Conservation (phyloP, 495 filamentous ascomycete genomes). For the Rostrohypoxylon terebratum region DNA sequence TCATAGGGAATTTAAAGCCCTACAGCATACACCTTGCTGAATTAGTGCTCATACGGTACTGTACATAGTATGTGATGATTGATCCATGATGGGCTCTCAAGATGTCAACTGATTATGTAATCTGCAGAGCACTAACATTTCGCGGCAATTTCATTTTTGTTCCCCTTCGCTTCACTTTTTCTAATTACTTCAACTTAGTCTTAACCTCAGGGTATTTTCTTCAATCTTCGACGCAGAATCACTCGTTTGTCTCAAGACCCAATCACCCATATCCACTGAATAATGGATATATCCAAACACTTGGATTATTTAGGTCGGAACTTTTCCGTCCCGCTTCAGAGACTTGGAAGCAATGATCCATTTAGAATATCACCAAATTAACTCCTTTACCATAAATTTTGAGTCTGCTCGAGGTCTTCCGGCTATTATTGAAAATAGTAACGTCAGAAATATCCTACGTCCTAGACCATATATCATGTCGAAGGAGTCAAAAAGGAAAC, state of each 20-base stretch:
- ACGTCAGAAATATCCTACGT: background rate
- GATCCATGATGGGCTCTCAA: too few species aligned
- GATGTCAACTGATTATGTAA: background rate
- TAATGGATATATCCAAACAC: background rate
- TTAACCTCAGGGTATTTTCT: background rate
- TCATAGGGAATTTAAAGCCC: constrained; percentile 58
- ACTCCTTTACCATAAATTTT: background rate
- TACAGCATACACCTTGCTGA: background rate
- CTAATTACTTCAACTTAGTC: background rate
- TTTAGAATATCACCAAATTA: background rate
- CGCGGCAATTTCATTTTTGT: background rate
- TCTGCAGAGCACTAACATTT: background rate
- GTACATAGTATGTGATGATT: too few species aligned
- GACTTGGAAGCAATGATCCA: background rate
- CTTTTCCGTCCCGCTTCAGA: background rate
- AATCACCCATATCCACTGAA: too few species aligned
- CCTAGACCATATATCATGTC: background rate
- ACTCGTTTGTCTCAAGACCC: background rate
- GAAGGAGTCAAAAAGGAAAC: background rate
- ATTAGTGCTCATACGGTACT: constrained; percentile 54
- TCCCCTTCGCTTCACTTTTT: background rate
- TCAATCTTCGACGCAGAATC: background rate
- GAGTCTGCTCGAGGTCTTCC: background rate
- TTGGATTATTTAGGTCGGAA: background rate
- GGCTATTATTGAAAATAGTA: background rate